phyloP scores from a whole-genome alignment of 768 basidiomycete genomes.

The Leccinellum albellum region DNA sequence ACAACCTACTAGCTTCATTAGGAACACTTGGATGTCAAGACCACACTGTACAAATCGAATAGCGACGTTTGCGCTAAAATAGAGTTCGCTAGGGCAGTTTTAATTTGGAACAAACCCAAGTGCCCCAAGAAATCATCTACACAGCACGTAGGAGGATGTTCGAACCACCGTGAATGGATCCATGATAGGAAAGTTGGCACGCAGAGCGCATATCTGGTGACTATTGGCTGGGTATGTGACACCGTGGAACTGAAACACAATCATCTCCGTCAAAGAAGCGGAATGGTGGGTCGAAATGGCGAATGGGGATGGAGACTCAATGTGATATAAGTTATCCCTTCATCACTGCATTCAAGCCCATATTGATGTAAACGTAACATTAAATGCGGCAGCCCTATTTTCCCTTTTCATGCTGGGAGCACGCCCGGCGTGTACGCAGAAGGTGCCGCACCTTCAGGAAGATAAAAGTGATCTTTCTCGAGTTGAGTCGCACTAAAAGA shows the following conservation, averaged over 20 bases:
- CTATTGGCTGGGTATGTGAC: background rate
- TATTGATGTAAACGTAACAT: background rate
- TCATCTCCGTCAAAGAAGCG: background rate
- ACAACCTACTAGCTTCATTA: too few relatives aligned
- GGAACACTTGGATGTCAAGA: background rate
- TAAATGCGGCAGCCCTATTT: background rate
- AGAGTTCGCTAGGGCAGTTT: too few relatives aligned
- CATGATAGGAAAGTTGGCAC: too few relatives aligned
- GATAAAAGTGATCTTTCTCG: background rate
- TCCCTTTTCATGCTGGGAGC: background rate
- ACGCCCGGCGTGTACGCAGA: background rate
- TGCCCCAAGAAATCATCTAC: too few relatives aligned
- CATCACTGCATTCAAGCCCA: background rate
- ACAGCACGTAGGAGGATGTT: too few relatives aligned
- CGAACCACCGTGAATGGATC: background rate
- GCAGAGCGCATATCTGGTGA: too few relatives aligned
- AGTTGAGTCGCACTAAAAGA: background rate
- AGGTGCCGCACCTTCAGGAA: background rate
- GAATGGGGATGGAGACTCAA: too few relatives aligned
- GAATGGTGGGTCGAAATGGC: background rate
- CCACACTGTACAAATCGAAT: background rate
- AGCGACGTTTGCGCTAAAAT: background rate
- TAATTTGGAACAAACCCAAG: too few relatives aligned
- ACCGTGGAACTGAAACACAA: background rate
- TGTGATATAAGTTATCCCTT: background rate